Evolutionary conservation across 2,329 filamentous ascomycete genomes (phyloP).

Genomic region (Cordyceps cicadae): DNA sequence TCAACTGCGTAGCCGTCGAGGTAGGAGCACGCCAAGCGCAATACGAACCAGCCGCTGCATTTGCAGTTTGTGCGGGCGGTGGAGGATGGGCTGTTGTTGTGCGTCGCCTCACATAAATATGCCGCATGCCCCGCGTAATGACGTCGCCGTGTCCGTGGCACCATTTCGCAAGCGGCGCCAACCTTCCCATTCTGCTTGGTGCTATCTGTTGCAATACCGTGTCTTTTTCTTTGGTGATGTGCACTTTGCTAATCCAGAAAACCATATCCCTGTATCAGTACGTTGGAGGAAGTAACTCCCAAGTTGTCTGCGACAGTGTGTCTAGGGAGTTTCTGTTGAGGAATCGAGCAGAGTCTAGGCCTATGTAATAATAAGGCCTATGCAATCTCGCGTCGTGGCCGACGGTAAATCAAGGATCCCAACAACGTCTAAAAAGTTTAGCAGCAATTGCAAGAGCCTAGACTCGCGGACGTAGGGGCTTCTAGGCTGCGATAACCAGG

Average conservation of each 20-base stretch:
- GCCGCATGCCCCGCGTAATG: slow-evolving; percentile 10
- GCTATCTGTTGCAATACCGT: neutral
- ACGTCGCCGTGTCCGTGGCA: slow-evolving; percentile 6
- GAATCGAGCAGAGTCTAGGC: neutral
- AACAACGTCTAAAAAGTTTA: neutral
- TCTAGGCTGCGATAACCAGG: neutral
- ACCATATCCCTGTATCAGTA: neutral
- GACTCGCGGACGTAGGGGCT: slow-evolving; percentile 2
- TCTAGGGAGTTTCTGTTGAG: neutral
- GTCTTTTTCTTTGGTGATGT: neutral
- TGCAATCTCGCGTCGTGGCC: neutral
- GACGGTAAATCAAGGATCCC: neutral
- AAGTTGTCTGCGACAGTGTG: neutral
- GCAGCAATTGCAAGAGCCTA: neutral
- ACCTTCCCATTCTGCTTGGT: neutral
- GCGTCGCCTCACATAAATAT: neutral
- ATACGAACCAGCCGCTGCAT: slow-evolving; percentile 4
- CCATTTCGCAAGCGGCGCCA: slow-evolving; percentile 1
- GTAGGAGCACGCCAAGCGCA: slow-evolving; percentile 1
- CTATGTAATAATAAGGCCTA: neutral
- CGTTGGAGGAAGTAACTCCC: neutral
- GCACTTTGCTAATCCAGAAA: neutral
- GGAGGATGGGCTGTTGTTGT: neutral
- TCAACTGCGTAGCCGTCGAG: neutral
- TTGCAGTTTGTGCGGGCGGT: neutral